phyloP scores from a whole-genome alignment of 805 yeast genomes.

The Candida yuanshanica region DNA sequence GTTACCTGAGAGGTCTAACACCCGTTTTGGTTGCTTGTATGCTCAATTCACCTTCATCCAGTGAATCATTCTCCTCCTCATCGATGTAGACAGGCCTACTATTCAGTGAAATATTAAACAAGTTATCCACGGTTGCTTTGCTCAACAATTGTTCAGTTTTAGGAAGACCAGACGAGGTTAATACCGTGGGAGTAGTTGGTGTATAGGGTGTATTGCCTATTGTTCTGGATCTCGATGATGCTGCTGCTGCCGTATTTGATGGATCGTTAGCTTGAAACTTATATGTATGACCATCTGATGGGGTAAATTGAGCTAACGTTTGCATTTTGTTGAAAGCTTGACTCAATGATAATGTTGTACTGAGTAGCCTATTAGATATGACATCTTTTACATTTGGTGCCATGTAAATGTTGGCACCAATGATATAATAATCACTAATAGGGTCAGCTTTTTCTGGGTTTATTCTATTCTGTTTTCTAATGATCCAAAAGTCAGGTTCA shows the following conservation, averaged over 20 bases:
- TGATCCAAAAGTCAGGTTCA: slow-evolving; percentile 92
- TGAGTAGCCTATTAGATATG: slow-evolving; percentile 56
- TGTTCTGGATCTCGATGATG: slow-evolving; percentile 18
- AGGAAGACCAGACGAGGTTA: slow-evolving; percentile 2
- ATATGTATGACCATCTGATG: slow-evolving; percentile 56
- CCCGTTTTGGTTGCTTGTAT: slow-evolving; percentile 14
- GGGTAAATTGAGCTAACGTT: slow-evolving; percentile 47
- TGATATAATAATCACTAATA: slow-evolving; percentile 75
- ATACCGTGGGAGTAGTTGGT: slow-evolving; percentile 18
- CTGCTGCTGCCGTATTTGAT: slow-evolving; percentile 1
- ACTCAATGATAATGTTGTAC: slow-evolving; percentile 29
- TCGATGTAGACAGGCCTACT: slow-evolving; percentile 17
- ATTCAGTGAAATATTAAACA: slow-evolving; percentile 20
- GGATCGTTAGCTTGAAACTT: slow-evolving; percentile 13
- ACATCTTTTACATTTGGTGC: slow-evolving; percentile 75
- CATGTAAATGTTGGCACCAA: slow-evolving; percentile 90
- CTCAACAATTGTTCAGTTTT: slow-evolving; percentile 11
- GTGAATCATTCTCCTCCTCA: slow-evolving; percentile 2
- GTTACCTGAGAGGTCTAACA: slow-evolving; percentile 3
- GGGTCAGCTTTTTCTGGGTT: slow-evolving; percentile 46
- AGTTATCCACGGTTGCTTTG: slow-evolving; percentile 20
- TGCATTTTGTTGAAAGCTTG: slow-evolving; percentile 43
- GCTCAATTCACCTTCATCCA: slow-evolving; percentile 9
- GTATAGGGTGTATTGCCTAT: slow-evolving; percentile 23
- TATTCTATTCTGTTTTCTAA: slow-evolving; percentile 71